Conservation (phyloP, 768 basidiomycete species). For the Rhodosporidiobolus sp. region DNA sequence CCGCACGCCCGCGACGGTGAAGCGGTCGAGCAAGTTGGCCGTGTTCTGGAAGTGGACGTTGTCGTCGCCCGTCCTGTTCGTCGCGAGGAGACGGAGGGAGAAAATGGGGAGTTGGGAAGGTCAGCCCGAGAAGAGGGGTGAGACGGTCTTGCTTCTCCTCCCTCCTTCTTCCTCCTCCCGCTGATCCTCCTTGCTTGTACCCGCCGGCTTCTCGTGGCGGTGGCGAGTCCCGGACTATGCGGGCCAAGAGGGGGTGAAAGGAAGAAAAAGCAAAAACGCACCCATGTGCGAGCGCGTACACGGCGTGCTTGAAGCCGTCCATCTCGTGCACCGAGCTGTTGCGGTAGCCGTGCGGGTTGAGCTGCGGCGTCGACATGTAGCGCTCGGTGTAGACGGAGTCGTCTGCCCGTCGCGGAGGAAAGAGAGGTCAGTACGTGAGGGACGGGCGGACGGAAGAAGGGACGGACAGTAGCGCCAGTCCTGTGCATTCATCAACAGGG, state of each 20-base stretch:
- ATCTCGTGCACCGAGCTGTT: conserved; percentile 85
- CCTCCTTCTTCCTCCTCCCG: too few relatives aligned
- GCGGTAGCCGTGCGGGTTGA: conserved; percentile 82
- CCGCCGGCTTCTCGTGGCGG: too few relatives aligned
- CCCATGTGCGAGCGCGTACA: conserved; percentile 85
- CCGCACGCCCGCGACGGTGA: conserved; percentile 71
- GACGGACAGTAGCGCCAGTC: conserved; percentile 42
- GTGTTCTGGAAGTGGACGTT: conserved; percentile 94
- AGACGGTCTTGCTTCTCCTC: too few relatives aligned
- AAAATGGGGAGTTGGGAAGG: neutral
- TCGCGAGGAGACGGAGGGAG: too few relatives aligned
- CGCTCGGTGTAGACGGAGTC: conserved; percentile 97
- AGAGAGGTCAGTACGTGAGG: neutral
- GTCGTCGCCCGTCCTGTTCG: conserved; percentile 74
- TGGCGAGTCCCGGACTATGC: neutral
- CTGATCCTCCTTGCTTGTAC: too few relatives aligned
- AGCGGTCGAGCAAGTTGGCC: conserved; percentile 86
- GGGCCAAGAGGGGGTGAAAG: neutral
- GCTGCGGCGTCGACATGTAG: conserved; percentile 81
- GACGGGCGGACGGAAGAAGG: neutral
- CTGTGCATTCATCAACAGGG: neutral
- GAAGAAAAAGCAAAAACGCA: neutral
- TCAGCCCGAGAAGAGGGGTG: too few relatives aligned
- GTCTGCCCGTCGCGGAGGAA: neutral
- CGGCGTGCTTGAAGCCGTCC: conserved; percentile 72